Conservation (phyloP, 192 early-diverging fungal genomes). For the Podila clonocystis region DNA sequence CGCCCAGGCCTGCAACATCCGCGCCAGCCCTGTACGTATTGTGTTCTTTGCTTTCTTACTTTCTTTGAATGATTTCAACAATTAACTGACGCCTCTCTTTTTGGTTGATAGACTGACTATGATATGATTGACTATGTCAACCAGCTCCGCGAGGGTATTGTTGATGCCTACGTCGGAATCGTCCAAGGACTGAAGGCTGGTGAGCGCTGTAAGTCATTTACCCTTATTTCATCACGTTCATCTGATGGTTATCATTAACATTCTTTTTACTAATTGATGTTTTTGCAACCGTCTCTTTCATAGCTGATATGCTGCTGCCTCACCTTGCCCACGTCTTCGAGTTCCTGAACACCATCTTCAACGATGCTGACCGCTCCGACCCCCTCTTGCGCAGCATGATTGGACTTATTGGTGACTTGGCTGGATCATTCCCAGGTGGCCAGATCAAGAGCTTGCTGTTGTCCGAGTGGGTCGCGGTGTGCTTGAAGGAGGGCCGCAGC, state of each 20-base stretch:
- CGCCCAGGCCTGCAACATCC: constrained; percentile 79
- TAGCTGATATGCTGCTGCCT: constrained; percentile 69
- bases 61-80: not conserved
- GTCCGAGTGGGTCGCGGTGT: constrained; percentile 77
- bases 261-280: not conserved
- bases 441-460: constrained; percentile 72
- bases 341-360: constrained; percentile 78
- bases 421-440: constrained; percentile 86
- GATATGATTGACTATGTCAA: constrained; percentile 91
- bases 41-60: not conserved
- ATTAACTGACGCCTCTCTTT: not conserved
- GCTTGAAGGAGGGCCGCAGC: constrained; percentile 84
- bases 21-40: constrained; percentile 57
- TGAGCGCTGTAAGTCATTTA: constrained; percentile 64
- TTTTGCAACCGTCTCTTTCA: constrained; percentile 17
- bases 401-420: constrained; percentile 94
- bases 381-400: constrained; percentile 78
- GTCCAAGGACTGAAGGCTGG: constrained; percentile 89
- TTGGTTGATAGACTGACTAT: constrained; percentile 59
- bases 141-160: constrained; percentile 85
- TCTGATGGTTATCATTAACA: not conserved
- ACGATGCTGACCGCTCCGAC: constrained; percentile 72
- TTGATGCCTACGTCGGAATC: constrained; percentile 98
- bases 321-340: constrained; percentile 79
- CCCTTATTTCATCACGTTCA: not conserved